Conservation (phyloP, 768 basidiomycete species). For the Calocera viscosa region DNA sequence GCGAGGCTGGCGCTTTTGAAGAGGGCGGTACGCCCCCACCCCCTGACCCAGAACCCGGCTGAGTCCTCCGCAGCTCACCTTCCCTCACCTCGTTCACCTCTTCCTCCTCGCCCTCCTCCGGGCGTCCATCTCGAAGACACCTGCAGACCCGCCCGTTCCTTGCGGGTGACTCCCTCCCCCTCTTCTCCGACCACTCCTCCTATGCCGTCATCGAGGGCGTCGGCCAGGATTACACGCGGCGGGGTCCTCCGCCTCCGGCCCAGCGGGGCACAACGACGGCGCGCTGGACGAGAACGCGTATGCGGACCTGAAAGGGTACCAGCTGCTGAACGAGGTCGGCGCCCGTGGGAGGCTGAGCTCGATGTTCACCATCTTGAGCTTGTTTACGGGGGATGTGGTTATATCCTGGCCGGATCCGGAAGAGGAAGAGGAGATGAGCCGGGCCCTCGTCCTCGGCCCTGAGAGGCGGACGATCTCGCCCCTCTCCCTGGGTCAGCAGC, state of each 20-base stretch:
- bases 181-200: conserved; percentile 87
- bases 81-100: conserved; percentile 76
- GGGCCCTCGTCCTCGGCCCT: background rate
- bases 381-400: conserved; percentile 91
- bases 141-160: conserved; percentile 89
- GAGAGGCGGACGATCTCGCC: background rate
- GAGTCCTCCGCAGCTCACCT: conserved; percentile 69
- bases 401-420: conserved; percentile 61
- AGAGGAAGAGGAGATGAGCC: conserved; percentile 28
- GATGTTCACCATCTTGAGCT: conserved; percentile 87
- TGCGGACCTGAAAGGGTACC: conserved; percentile 93
- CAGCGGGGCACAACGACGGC: conserved; percentile 40
- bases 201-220: conserved; percentile 96
- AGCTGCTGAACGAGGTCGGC: conserved; percentile 90
- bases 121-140: conserved; percentile 78
- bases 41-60: too few relatives aligned
- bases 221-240: conserved; percentile 81
- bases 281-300: conserved; percentile 70
- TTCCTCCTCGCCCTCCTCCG: conserved; percentile 54
- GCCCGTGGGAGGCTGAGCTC: conserved; percentile 91
- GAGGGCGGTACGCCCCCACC: too few relatives aligned
- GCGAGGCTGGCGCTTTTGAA: too few relatives aligned
- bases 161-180: conserved; percentile 85
- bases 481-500: conserved; percentile 11
- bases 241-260: conserved; percentile 30